Conservation (phyloP, 192 early-diverging fungal species). For the Glomus cerebriforme region DNA sequence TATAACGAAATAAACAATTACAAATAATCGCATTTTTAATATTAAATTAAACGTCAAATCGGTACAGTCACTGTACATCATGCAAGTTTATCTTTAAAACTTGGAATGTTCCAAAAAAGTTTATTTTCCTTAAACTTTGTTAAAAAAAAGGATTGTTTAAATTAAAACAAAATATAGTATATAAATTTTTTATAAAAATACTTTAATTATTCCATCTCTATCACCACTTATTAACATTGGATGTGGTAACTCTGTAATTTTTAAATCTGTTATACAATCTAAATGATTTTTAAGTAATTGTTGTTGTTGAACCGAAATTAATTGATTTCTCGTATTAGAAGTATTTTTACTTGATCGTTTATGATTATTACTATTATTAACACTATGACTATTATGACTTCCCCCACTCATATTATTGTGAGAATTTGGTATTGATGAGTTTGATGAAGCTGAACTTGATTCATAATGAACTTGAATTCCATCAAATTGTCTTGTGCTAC, state of each 20-base stretch:
- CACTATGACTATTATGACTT: neutral
- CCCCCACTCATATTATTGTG: neutral
- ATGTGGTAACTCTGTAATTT: slow-evolving; percentile 67
- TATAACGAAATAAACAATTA: too few relatives aligned
- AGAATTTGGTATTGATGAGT: slow-evolving; percentile 1
- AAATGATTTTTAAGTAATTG: slow-evolving; percentile 63
- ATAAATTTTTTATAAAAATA: slow-evolving; percentile 41
- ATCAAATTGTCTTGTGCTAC: slow-evolving; percentile 61
- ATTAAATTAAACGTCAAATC: too few relatives aligned
- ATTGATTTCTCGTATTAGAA: slow-evolving; percentile 41
- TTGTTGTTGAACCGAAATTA: slow-evolving; percentile 54
- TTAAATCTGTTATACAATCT: slow-evolving; percentile 74
- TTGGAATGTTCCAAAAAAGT: too few relatives aligned
- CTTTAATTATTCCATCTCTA: slow-evolving; percentile 79
- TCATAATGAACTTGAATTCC: slow-evolving; percentile 59
- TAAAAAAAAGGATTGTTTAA: too few relatives aligned
- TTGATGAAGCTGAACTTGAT: slow-evolving; percentile 41
- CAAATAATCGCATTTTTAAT: too few relatives aligned
- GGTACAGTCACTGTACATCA: neutral
- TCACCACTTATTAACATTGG: slow-evolving; percentile 76
- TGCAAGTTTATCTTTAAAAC: neutral
- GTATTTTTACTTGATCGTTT: slow-evolving; percentile 33
- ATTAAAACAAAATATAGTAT: neutral
- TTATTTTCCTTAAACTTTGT: too few relatives aligned
- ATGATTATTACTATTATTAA: neutral